Conservation (phyloP, 345 rosid species). For the Linum usitatissimum region DNA sequence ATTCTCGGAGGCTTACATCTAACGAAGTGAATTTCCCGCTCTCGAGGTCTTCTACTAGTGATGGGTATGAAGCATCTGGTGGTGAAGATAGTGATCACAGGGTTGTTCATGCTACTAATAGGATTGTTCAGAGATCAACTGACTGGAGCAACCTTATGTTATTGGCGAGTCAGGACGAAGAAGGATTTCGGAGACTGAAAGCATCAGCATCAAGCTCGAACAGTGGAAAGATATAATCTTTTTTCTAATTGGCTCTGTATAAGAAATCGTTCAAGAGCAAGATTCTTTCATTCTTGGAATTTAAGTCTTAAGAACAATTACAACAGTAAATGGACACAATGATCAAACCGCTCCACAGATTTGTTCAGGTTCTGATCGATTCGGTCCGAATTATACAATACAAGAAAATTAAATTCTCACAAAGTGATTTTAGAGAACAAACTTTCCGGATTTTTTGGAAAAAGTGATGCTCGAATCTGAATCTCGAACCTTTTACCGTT, state of each 20-base stretch:
- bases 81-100: constrained; percentile 89
- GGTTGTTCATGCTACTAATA: constrained; percentile 39
- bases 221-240: constrained; percentile 33
- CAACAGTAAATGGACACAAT: no score
- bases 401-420: no score
- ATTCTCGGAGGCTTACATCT: constrained; percentile 44
- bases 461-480: no score
- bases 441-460: no score
- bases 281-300: constrained; percentile 46
- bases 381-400: no score
- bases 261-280: background rate
- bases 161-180: constrained; percentile 34
- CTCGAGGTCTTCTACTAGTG: constrained; percentile 71
- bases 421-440: no score
- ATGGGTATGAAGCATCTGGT: constrained; percentile 93
- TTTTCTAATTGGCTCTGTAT: no score
- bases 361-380: no score
- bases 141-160: constrained; percentile 51
- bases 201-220: constrained; percentile 34
- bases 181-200: constrained; percentile 30
- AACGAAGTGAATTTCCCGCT: constrained; percentile 48
- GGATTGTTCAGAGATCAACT: constrained; percentile 51
- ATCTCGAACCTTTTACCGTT: no score
- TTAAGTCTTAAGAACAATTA: constrained; percentile 9
- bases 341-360: no score